These are phyloP conservation scores for Candolleomyces eurysporus DNA, from an alignment of 768 basidiomycete genomes.

Conservation along the genomic window DNA sequence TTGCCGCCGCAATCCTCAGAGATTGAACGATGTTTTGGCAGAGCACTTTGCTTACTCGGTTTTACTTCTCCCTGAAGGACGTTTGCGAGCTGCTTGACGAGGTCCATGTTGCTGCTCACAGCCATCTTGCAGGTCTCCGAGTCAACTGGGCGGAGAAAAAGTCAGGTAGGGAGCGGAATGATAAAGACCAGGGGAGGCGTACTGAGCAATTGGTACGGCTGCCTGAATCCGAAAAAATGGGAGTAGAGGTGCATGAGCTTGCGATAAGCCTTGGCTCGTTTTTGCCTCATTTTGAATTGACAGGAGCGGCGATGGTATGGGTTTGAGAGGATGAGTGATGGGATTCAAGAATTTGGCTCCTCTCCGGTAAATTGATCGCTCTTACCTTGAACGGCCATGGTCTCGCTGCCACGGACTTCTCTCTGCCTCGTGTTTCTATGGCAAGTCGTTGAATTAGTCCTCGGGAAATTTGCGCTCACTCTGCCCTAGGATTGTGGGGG, in stretches of 20 bases:
- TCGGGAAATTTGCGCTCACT: neutral
- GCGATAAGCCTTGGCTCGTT: conserved; percentile 90
- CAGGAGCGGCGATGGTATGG: neutral
- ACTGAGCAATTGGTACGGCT: conserved; percentile 94
- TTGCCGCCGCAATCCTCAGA: conserved; percentile 36
- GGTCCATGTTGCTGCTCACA: conserved; percentile 67
- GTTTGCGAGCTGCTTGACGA: conserved; percentile 68
- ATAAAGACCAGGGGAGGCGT: conserved; percentile 16
- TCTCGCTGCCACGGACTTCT: neutral
- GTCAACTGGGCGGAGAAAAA: conserved; percentile 56
- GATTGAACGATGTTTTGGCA: conserved; percentile 1
- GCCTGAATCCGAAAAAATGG: conserved; percentile 84
- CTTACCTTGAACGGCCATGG: conserved; percentile 4
- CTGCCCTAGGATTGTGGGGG: conserved; percentile 26
- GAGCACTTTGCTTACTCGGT: conserved; percentile 65
- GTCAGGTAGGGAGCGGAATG: conserved; percentile 10
- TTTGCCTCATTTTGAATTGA: conserved; percentile 75
- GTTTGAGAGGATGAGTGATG: neutral
- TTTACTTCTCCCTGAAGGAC: conserved; percentile 89
- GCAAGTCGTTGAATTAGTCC: conserved; percentile 15
- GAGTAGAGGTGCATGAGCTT: conserved; percentile 92
- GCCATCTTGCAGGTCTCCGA: conserved; percentile 77
- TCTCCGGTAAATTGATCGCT: neutral
- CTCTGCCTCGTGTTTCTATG: conserved; percentile 23
- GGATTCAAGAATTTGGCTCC: neutral